Percentiles rank a stretch among this genome's conserved stretches.
Conservation (phyloP, 2,329 filamentous ascomycete species). For the Biscogniauxia sp. region DNA sequence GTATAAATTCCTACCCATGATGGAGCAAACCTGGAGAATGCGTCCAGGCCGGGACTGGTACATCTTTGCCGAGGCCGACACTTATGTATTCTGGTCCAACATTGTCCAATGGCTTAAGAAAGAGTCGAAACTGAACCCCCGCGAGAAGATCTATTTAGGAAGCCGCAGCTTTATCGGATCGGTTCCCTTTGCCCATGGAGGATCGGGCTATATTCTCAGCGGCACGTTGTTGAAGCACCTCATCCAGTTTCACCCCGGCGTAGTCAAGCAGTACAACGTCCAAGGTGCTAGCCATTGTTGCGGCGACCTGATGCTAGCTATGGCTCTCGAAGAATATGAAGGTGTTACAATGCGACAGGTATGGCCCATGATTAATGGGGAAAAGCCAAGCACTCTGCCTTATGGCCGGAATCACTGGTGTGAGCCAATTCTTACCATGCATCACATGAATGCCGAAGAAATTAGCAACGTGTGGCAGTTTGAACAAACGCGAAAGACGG, state of each 20-base stretch:
- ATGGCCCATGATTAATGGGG: conserved; percentile 55
- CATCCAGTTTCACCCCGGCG: conserved; percentile 40
- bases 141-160: conserved; percentile 48
- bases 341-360: conserved; percentile 42
- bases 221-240: conserved; percentile 50
- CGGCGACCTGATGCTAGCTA: conserved; percentile 51
- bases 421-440: conserved; percentile 56
- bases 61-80: conserved; percentile 59
- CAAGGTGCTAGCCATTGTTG: conserved; percentile 46
- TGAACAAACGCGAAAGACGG: conserved; percentile 46
- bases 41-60: conserved; percentile 56
- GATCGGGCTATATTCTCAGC: conserved; percentile 56
- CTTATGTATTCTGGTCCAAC: conserved; percentile 56
- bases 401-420: conserved; percentile 52
- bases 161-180: conserved; percentile 46
- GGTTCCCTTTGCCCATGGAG: conserved; percentile 54
- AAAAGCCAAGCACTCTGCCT: conserved; percentile 51
- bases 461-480: conserved; percentile 52
- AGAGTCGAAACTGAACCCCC: conserved; percentile 39
- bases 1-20: conserved; percentile 61
- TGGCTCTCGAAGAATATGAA: conserved; percentile 45
- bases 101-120: conserved; percentile 48
- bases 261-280: conserved; percentile 47
- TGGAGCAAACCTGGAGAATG: conserved; percentile 53
- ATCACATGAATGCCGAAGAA: conserved; percentile 53